Base-by-base conservation (phyloP, 1,284 basidiomycete species). In the Termitomyces sp. region DNA sequence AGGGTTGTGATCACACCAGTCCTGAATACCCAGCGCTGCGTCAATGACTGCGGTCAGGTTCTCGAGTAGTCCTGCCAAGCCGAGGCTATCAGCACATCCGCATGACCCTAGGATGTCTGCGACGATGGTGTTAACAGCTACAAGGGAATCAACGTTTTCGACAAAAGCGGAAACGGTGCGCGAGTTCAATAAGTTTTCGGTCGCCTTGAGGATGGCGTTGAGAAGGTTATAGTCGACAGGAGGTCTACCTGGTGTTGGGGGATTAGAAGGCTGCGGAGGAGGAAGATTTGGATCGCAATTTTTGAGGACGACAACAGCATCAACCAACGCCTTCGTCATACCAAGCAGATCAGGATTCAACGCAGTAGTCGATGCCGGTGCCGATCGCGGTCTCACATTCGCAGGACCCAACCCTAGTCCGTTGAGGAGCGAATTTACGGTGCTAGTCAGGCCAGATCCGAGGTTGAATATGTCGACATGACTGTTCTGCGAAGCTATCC, bases 301-400 rank as follows among this genome's bases (percentile, higher is more conserved):
- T 10, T 64, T 56, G 41, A 66, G 59, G 34, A 59, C 44, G 8
- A 56, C 28, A 12, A 58, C 57, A 17, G 67, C 51, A 44, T 65
- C 56, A 1, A 60, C 56, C 2, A 63, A 34, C 21, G 26, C 12
- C 15, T 52, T 40, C 5, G 55, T 41, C 52, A 53, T 46, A 5
- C 7, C 13, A 12, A 55, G 39, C 38, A 58, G 36, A 7, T 47
- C 45, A 12, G 53, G 41, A 21, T 58, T 41, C 34, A 59, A 31
- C 6, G 17, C 19, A n/a, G 39, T 38, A 15, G 45, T 46, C 5
- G 40, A 50, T 19, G 34, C 15, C 12, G 36, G 24, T 7, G 40
- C 10, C 6, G 10, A 21, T 26, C 49, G 53, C 9, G 45, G 42
- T 1, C 30, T 31, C 17, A 53, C 30, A 24, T 55, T 57, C 8